These are phyloP conservation scores for Citrus sinensis DNA, from an alignment of 345 rosid species.

Conservation along the genomic window DNA sequence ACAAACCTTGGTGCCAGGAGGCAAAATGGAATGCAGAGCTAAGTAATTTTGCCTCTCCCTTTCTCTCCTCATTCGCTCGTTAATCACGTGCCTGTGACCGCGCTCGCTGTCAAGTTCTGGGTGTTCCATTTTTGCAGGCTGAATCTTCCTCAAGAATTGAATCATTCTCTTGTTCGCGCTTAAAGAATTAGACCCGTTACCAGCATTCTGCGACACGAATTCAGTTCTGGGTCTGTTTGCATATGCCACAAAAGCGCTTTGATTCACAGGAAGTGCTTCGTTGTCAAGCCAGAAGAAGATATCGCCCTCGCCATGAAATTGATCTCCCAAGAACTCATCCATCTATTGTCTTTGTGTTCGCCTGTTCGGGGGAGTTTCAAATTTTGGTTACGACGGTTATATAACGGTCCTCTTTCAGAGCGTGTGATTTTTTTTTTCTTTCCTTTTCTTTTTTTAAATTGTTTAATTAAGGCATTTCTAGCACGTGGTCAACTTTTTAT, in stretches of 20 bases:
- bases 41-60: constrained; percentile 54
- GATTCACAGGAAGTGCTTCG: constrained; percentile 15
- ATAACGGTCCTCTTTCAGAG: background rate
- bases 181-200: background rate
- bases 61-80: constrained; percentile 68
- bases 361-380: background rate
- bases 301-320: constrained; percentile 9
- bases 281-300: constrained; percentile 27
- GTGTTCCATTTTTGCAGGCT: constrained; percentile 14
- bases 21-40: constrained; percentile 53
- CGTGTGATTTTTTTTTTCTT: background rate
- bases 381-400: background rate
- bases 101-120: constrained; percentile 33
- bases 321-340: constrained; percentile 27
- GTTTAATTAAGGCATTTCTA: background rate
- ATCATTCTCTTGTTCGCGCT: constrained; percentile 57
- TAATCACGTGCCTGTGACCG: constrained; percentile 48
- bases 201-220: background rate
- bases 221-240: constrained; percentile 3
- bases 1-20: constrained; percentile 61
- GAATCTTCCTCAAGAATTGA: constrained; percentile 37
- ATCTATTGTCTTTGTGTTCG: background rate
- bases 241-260: constrained; percentile 48
- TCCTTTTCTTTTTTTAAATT: too few species aligned
- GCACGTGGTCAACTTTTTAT: constrained; percentile 20